phyloP scores from a whole-genome alignment of 2,329 filamentous ascomycete species.

The Exophiala alcalophila region DNA sequence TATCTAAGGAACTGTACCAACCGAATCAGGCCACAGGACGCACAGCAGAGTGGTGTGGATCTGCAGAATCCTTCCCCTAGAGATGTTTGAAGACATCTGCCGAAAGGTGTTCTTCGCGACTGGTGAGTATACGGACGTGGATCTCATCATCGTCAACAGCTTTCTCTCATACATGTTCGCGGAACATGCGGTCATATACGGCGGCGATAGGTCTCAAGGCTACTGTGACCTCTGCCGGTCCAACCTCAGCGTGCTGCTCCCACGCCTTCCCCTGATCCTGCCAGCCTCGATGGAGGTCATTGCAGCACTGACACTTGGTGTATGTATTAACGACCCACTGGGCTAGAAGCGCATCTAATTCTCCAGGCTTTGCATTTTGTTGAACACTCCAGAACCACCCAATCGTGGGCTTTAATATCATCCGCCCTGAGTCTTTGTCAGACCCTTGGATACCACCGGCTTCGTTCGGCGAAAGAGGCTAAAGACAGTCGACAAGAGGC shows the following conservation, averaged over 20 bases:
- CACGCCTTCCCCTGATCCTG: conserved; percentile 35
- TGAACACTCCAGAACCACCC: conserved; percentile 35
- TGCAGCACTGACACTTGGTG: conserved; percentile 38
- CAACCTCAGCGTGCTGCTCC: conserved; percentile 33
- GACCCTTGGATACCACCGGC: conserved; percentile 37
- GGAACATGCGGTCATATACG: conserved; percentile 34
- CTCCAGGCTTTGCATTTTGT: conserved; percentile 36
- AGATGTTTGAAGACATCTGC: conserved; percentile 35
- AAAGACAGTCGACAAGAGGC: background rate
- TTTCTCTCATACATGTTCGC: conserved; percentile 39
- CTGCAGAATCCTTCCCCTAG: conserved; percentile 35
- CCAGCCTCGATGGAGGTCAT: conserved; percentile 36
- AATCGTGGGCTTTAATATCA: conserved; percentile 40
- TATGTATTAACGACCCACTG: conserved; percentile 22
- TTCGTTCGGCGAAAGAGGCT: conserved; percentile 5
- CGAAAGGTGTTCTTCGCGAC: conserved; percentile 40
- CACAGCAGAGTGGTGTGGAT: conserved; percentile 35
- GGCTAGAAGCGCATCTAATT: background rate
- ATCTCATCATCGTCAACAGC: conserved; percentile 39
- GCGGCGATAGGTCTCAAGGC: conserved; percentile 27
- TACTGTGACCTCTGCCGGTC: conserved; percentile 31
- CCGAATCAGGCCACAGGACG: conserved; percentile 29
- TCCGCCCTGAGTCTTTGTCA: conserved; percentile 37
- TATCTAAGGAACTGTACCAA: background rate
- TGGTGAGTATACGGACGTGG: conserved; percentile 35